Evolutionary conservation across 2,329 filamentous ascomycete genomes (phyloP).

Genomic region (Didymella glomerata): DNA sequence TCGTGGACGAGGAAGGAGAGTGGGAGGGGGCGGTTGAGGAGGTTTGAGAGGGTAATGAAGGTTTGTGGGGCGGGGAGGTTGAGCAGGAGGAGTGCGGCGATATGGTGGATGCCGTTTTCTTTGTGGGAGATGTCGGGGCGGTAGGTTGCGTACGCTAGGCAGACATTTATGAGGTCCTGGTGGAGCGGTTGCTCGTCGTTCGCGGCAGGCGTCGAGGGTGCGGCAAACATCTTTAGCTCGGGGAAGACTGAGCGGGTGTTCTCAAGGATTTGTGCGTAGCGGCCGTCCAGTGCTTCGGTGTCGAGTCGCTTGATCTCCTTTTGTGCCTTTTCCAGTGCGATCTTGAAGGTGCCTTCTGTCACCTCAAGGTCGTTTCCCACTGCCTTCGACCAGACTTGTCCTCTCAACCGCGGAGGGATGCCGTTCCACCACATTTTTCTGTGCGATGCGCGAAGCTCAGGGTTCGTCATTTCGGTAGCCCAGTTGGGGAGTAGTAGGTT

Average conservation of each 20-base stretch:
- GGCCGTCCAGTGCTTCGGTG: slow-evolving; percentile 46
- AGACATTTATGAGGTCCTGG: slow-evolving; percentile 72
- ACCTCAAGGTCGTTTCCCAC: slow-evolving; percentile 78
- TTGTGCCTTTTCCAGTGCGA: slow-evolving; percentile 73
- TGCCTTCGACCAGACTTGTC: slow-evolving; percentile 73
- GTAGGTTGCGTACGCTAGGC: slow-evolving; percentile 83
- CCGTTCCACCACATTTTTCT: slow-evolving; percentile 86
- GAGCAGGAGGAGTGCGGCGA: slow-evolving; percentile 76
- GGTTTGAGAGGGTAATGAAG: slow-evolving; percentile 77
- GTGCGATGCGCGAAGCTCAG: slow-evolving; percentile 40
- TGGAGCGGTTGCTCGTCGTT: slow-evolving; percentile 70
- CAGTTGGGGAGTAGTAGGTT: slow-evolving; percentile 79
- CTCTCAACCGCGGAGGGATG: slow-evolving; percentile 74
- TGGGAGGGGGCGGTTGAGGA: slow-evolving; percentile 78
- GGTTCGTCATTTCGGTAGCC: slow-evolving; percentile 68
- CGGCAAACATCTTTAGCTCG: slow-evolving; percentile 76
- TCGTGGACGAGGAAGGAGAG: slow-evolving; percentile 79
- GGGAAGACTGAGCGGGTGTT: slow-evolving; percentile 75
- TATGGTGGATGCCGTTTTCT: slow-evolving; percentile 71
- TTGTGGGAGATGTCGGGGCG: slow-evolving; percentile 79
- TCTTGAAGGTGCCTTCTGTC: slow-evolving; percentile 71
- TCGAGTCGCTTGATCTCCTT: slow-evolving; percentile 66
- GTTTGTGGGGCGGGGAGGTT: slow-evolving; percentile 72
- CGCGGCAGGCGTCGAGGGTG: slow-evolving; percentile 33
- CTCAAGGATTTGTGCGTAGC: slow-evolving; percentile 40